Conservation (phyloP, 2,329 filamentous ascomycete genomes). For the Trichoderma koningii region DNA sequence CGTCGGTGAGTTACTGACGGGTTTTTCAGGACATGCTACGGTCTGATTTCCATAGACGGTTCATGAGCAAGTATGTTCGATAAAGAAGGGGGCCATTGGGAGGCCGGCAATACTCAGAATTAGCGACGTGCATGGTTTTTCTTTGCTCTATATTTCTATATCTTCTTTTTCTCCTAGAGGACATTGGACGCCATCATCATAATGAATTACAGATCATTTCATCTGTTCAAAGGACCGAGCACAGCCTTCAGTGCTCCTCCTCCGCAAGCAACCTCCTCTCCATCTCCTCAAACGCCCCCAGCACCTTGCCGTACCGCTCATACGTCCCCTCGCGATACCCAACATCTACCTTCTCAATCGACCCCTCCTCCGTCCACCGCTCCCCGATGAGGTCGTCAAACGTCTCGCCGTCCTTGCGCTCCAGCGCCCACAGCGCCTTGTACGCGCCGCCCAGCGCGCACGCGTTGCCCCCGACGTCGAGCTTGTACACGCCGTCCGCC, state of each 20-base stretch:
- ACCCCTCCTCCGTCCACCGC: constrained; percentile 83
- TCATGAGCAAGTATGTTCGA: constrained; percentile 76
- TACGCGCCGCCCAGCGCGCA: constrained; percentile 93
- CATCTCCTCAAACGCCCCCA: constrained; percentile 76
- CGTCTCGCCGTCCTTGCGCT: constrained; percentile 66
- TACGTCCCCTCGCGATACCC: constrained; percentile 78
- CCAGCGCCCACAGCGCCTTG: constrained; percentile 91
- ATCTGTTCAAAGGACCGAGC: neutral
- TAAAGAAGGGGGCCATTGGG: constrained; percentile 38
- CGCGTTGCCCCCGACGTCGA: constrained; percentile 93
- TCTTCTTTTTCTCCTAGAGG: neutral
- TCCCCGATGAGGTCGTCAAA: constrained; percentile 86
- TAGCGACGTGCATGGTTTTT: constrained; percentile 14
- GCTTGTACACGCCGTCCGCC: constrained; percentile 84
- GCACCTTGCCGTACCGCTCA: constrained; percentile 73
- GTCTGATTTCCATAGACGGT: constrained; percentile 96
- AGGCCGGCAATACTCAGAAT: constrained; percentile 4
- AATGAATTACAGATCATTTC: constrained; percentile 13
- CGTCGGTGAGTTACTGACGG: neutral
- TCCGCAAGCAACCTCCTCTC: constrained; percentile 64
- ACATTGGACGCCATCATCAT: constrained; percentile 31
- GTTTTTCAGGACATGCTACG: constrained; percentile 73
- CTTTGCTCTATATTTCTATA: neutral
- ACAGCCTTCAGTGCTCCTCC: constrained; percentile 31
- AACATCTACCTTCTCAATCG: constrained; percentile 78